Evolutionary conservation across 176 grass and related monocot genomes (phyloP), one percentile per base, ranked within the genome.

Genomic region (Oryza glaberrima): DNA sequence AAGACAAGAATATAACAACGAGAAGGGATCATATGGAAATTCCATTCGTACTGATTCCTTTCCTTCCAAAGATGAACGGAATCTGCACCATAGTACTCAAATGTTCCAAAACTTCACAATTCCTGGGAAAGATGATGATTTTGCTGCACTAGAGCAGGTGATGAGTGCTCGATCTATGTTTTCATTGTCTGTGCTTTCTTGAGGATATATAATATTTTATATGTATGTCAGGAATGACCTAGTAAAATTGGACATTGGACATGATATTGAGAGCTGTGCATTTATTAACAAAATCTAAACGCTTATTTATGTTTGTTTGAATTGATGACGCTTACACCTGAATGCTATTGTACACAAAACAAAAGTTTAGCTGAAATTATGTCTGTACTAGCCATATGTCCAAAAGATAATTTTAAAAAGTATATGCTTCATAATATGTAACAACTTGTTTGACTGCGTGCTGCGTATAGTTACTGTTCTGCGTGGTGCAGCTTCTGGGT

Each of bases 81-180:
- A 23, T 65, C n/a, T 28, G 49, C 83, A 73, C 0, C 68, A 86
- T 83, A 58, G 71, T 79, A 76, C 72, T 77, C 56, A 87, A 74
- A 85, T 58, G 45, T 83, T 84, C 61, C 81, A 83, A 63, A 86
- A 77, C 47, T 90, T 89, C 80, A 81, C 84, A 72, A 77, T 70
- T 80, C 88, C 45, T 34, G 82, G 15, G 74, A 92, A 96, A 81
- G 90, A 99, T 76, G 91, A 92, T 46, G 94, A 92, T 92, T 99
- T 99, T 92, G 84, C 94, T 70, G 72, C 88, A 72, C 71, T 99
- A 88, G 97, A 99, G 82, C 96, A 99, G 96, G 96, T 99, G 88
- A 86, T 77, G 38, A 82, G 67, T 77, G 52, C 16, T 46, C 9
- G 72, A 48, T 51, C 26, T 30, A 22, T 30, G 49, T 25, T 58